These are phyloP conservation scores for Cutaneotrichosporon sp. DNA, from an alignment of 1,284 basidiomycete species.

Conservation along the genomic window DNA sequence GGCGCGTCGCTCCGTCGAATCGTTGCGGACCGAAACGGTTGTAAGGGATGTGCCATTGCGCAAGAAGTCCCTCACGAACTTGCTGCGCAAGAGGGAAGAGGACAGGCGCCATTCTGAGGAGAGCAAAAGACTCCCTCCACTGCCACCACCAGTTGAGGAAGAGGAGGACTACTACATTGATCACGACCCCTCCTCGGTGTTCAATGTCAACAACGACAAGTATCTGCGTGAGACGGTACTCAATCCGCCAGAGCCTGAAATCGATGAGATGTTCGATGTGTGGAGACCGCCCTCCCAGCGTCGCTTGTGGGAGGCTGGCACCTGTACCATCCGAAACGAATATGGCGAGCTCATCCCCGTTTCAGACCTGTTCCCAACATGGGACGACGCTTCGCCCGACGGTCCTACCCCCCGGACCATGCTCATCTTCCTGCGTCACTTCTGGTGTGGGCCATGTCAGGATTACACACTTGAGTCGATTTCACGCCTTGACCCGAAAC, in stretches of 20 bases:
- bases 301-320: slow-evolving; percentile 36
- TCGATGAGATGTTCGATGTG: slow-evolving; percentile 29
- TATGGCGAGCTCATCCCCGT: slow-evolving; percentile 36
- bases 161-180: not conserved
- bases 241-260: slow-evolving; percentile 7
- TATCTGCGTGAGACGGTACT: slow-evolving; percentile 6
- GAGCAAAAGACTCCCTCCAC: not conserved
- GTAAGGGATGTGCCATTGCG: not conserved
- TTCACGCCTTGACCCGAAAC: slow-evolving; percentile 35
- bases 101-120: not conserved
- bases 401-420: slow-evolving; percentile 20
- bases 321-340: slow-evolving; percentile 38
- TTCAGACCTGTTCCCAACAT: slow-evolving; percentile 32
- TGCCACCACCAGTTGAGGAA: not conserved
- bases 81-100: slow-evolving; percentile 3
- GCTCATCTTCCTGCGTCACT: slow-evolving; percentile 44
- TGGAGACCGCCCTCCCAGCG: slow-evolving; percentile 28
- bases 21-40: not conserved
- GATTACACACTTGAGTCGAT: slow-evolving; percentile 44
- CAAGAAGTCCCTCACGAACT: not conserved
- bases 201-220: not conserved
- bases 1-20: slow-evolving; percentile 1
- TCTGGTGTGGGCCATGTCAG: slow-evolving; percentile 49
- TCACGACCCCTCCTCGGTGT: not conserved
- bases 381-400: not conserved